Evolutionary conservation across 1,284 basidiomycete species (phyloP), one percentile per base, ranked within the genome.

Genomic region (Ceratobasidium sp.): DNA sequence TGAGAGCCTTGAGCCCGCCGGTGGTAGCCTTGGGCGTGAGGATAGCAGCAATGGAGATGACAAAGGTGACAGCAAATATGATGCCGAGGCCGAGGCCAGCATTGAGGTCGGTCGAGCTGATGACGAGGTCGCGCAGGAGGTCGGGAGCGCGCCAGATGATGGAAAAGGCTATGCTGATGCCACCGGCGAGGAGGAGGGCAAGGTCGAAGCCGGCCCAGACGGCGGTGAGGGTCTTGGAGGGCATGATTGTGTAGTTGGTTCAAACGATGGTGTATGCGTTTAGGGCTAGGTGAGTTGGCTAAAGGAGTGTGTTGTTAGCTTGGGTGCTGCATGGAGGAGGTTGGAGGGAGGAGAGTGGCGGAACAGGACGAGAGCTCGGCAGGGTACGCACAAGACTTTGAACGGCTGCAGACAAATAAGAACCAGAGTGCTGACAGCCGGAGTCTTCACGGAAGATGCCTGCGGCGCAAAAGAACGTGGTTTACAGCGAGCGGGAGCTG

Each of bases 41-140:
- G 78, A 94, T 86, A 24, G 91, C 92, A 27, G 85, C 84, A 62
- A 95, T 80, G 43, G 93, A 92, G 69, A 92, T 79, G 56, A 87
- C 82, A 77, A 89, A 91, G 31, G 92, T 92, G 72, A 88, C 75
- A n/a, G 92, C 81, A 69, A 95, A 85, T 41, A 86, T 80, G 39
- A 91, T 85, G 22, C 92, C 93, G 69, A 95, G 81, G n/a, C 87
- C 81, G 71, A 89, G 85, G 19, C 91, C 93, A 76, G 88, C 93
- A 39, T 85, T 87, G 43, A 93, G 83, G 77, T 92, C 86, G 65
- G 83, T 79, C 11, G 82, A 78, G 73, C 84, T 86, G 64, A 94
- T 81, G 29, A 91, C 86, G 82, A 94, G 84, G 80, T 92, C 92
- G 80, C 91, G 84, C 76, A 94, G 81, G 46, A 91, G 80, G 79